Evolutionary conservation across 2,329 filamentous ascomycete species (phyloP).

Genomic region (Neodidymelliopsis sp.): DNA sequence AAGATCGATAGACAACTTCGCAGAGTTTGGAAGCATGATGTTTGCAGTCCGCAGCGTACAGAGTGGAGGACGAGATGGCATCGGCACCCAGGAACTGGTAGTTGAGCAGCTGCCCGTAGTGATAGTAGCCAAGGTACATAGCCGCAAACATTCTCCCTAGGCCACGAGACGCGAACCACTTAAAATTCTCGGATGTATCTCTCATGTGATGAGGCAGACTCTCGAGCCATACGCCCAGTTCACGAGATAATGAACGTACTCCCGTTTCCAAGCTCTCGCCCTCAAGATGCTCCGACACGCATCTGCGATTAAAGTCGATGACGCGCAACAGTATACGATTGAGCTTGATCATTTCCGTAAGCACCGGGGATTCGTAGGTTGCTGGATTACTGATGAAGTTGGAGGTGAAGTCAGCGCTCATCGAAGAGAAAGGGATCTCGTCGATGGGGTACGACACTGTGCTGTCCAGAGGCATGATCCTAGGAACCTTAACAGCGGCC

Average conservation of each 20-base stretch:
- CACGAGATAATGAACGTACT: conserved; percentile 27
- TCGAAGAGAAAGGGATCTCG: conserved; percentile 30
- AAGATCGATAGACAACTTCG: conserved; percentile 32
- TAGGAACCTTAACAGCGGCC: conserved; percentile 28
- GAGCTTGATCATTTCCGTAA: conserved; percentile 37
- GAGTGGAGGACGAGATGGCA: conserved; percentile 17
- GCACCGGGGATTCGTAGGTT: conserved; percentile 25
- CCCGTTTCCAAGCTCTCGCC: conserved; percentile 22
- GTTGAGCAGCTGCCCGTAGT: conserved; percentile 33
- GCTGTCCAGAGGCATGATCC: conserved; percentile 33
- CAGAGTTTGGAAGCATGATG: conserved; percentile 33
- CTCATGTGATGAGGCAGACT: conserved; percentile 32
- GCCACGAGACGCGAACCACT: conserved; percentile 29
- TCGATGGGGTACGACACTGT: conserved; percentile 31
- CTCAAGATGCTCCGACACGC: conserved; percentile 34
- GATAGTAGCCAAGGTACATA: conserved; percentile 35
- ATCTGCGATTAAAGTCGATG: conserved; percentile 33
- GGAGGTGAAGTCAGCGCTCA: conserved; percentile 22
- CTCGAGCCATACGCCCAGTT: conserved; percentile 30
- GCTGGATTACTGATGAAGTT: conserved; percentile 18
- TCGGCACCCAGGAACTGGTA: conserved; percentile 35
- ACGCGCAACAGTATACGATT: conserved; percentile 31
- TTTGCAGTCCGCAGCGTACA: conserved; percentile 33
- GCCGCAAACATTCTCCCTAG: conserved; percentile 34
- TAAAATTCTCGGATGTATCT: conserved; percentile 33